Conservation (phyloP, 1,284 basidiomycete genomes). For the Sutorius eximius region DNA sequence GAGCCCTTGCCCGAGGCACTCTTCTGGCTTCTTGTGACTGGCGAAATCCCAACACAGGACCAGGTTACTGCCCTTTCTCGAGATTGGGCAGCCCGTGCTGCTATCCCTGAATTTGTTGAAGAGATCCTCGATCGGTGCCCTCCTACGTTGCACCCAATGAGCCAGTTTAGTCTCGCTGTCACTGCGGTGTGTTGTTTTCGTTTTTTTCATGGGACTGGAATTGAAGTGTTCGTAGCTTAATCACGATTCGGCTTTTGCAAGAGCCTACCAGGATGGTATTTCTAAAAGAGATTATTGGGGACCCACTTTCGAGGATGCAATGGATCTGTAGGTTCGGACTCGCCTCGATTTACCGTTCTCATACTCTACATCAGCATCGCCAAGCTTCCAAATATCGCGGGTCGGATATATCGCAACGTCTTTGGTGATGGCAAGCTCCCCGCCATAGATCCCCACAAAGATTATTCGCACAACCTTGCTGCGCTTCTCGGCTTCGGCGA, state of each 20-base stretch:
- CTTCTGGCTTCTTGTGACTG: constrained; percentile 95
- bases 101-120: constrained; percentile 89
- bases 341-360: constrained; percentile 6
- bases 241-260: constrained; percentile 96
- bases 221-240: constrained; percentile 60
- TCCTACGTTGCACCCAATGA: constrained; percentile 94
- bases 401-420: constrained; percentile 95
- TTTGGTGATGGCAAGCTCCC: constrained; percentile 90
- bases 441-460: constrained; percentile 83
- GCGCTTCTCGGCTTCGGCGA: constrained; percentile 92
- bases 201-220: constrained; percentile 1
- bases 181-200: constrained; percentile 70
- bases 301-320: constrained; percentile 92
- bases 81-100: constrained; percentile 90
- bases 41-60: constrained; percentile 87
- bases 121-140: constrained; percentile 92
- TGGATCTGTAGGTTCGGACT: constrained; percentile 76
- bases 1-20: constrained; percentile 94
- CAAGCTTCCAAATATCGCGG: constrained; percentile 96
- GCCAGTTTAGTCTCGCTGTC: constrained; percentile 92
- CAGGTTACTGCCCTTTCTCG: constrained; percentile 84
- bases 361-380: constrained; percentile 64
- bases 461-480: constrained; percentile 93
- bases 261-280: constrained; percentile 90
- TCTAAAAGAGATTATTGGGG: constrained; percentile 98